Percentiles rank a stretch among this genome's conserved stretches.
Conservation (phyloP, 1,284 basidiomycete genomes). For the Malassezia vespertilionis region DNA sequence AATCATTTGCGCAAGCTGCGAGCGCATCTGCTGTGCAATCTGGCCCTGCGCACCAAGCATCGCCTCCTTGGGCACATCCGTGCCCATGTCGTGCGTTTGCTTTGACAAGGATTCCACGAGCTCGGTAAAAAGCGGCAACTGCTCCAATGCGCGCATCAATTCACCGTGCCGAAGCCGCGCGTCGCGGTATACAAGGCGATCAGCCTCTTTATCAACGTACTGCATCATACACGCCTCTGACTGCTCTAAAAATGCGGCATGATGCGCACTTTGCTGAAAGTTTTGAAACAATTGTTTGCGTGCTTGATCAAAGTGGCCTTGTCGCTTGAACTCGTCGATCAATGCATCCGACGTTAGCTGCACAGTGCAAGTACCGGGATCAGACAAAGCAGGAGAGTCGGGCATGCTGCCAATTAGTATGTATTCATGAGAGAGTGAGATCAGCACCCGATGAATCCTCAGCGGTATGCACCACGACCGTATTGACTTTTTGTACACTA, state of each 20-base stretch:
- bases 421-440: not conserved
- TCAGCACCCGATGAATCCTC: slow-evolving; percentile 20
- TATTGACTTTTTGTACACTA: slow-evolving; percentile 16
- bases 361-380: not conserved
- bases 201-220: not conserved
- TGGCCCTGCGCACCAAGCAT: slow-evolving; percentile 1
- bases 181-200: slow-evolving; percentile 12
- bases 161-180: slow-evolving; percentile 14
- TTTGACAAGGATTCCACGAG: slow-evolving; percentile 4
- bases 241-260: slow-evolving; percentile 1
- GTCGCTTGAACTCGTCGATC: slow-evolving; percentile 13
- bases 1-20: slow-evolving; percentile 4
- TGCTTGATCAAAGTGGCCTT: slow-evolving; percentile 16
- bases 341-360: not conserved
- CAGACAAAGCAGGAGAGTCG: not conserved
- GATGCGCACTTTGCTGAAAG: slow-evolving; percentile 11
- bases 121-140: slow-evolving; percentile 1
- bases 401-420: slow-evolving; percentile 3
- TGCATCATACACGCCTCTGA: slow-evolving; percentile 1
- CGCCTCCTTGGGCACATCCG: not conserved
- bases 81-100: not conserved
- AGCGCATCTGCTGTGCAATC: slow-evolving; percentile 2
- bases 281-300: slow-evolving; percentile 10
- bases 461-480: slow-evolving; percentile 10
- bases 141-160: slow-evolving; percentile 10